Evolutionary conservation across 768 basidiomycete genomes (phyloP), one percentile per base, ranked within the genome.

Genomic region (Trametes punicea): DNA sequence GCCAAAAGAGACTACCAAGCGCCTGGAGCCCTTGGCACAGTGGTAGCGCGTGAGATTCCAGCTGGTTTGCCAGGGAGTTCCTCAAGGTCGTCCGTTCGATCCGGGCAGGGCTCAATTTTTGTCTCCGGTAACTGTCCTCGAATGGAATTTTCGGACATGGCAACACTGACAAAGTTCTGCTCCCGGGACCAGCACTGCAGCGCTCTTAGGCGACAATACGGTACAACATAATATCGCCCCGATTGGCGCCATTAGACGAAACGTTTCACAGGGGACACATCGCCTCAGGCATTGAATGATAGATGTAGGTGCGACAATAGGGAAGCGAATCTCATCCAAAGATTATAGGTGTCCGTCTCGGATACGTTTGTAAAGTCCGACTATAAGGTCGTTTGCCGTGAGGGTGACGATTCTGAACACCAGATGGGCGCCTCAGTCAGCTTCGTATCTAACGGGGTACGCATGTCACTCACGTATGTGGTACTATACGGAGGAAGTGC

Each of bases 401-500:
- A 98, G 76, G 1, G 95, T 98, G 57, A 97, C 82, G 61, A 98
- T 92, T 46, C 90, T 93, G 62, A 36, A 15, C 20, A 30, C 30
- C 21, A 18, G 38, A 25, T n/a, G n/a, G n/a, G n/a, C n/a, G n/a
- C n/a, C n/a, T n/a, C 27, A 56, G 34, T 39, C 10, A 11, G 23
- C 31, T 5, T 25, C 33, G 10, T 27, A 51, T 30, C n/a, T 36
- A 52, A 10, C 16, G 36, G 57, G 26, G 42, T 15, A 39, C 34
- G 53, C 3, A 5, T 52, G 34, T 11, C 31, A 47, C 84, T 72
- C 66, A 89, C 87, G 94, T 94, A 70, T 94, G 92, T 29, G 93
- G 95, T 15, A 89, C 90, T 66, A 96, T 96, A 33, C 94, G 82
- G 64, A 95, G 66, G 72, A 97, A 91, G 70, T 98, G 96, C 2